Conservation (phyloP, 352 stramenopile species). For the Peronospora farinosa region DNA sequence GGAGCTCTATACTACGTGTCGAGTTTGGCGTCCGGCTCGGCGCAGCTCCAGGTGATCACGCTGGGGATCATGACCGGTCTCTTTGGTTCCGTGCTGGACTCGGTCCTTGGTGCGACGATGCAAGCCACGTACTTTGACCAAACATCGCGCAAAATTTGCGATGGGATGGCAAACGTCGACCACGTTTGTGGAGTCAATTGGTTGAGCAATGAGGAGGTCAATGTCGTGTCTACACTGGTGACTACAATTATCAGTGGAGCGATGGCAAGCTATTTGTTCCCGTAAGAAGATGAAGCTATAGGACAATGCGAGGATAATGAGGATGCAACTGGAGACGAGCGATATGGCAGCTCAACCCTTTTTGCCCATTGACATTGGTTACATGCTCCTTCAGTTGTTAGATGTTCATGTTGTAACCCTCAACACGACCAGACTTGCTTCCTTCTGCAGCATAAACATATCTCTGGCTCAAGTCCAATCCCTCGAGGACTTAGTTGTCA, state of each 20-base stretch:
- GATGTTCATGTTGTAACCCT: too few species aligned
- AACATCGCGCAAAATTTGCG: slow-evolving; percentile 53
- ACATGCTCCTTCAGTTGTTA: too few species aligned
- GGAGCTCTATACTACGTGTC: slow-evolving; percentile 62
- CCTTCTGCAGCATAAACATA: too few species aligned
- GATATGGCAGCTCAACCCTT: too few species aligned
- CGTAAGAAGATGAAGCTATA: slow-evolving; percentile 7
- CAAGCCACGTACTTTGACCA: slow-evolving; percentile 69
- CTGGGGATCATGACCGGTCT: slow-evolving; percentile 57
- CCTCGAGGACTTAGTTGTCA: too few species aligned
- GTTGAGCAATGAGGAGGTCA: slow-evolving; percentile 72
- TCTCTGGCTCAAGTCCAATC: too few species aligned
- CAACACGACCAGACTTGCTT: too few species aligned
- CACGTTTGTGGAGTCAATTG: slow-evolving; percentile 32
- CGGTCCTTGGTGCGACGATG: slow-evolving; percentile 74
- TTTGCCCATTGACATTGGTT: too few species aligned
- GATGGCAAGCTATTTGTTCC: slow-evolving; percentile 41
- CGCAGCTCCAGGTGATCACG: slow-evolving; percentile 44
- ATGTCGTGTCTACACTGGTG: slow-evolving; percentile 55
- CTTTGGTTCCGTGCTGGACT: slow-evolving; percentile 77
- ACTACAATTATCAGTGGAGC: slow-evolving; percentile 44
- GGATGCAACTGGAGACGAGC: not conserved
- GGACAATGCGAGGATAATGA: slow-evolving; percentile 1
- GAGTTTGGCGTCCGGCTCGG: slow-evolving; percentile 32
- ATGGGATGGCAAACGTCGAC: slow-evolving; percentile 21